These are phyloP conservation scores for Eremochloa ophiuroides DNA, from an alignment of 176 grass and related monocot species.

Conservation along the genomic window DNA sequence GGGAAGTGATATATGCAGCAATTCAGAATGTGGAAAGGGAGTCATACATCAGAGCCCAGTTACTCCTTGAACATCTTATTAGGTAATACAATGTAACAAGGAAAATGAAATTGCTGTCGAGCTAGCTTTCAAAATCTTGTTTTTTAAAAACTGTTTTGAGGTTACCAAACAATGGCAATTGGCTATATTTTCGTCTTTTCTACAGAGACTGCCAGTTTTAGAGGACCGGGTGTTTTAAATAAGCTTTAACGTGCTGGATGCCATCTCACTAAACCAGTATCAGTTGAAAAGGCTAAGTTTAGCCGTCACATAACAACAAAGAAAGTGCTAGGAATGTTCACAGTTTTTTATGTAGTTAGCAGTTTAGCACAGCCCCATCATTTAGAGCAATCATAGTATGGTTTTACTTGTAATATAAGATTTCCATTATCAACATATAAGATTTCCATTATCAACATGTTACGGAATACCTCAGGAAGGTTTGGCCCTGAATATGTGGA, in stretches of 20 bases:
- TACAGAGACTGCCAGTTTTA: background rate
- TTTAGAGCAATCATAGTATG: background rate
- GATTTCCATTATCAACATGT: background rate
- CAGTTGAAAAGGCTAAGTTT: background rate
- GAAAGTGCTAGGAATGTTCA: background rate
- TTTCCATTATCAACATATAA: too few species aligned
- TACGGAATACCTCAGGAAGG: background rate
- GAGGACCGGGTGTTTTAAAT: background rate
- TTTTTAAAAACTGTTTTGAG: background rate
- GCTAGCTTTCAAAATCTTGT: background rate
- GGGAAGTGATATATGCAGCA: background rate
- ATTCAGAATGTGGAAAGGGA: background rate
- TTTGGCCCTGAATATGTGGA: background rate
- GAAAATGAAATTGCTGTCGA: background rate
- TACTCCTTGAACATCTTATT: background rate
- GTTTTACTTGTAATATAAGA: background rate
- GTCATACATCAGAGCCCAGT: background rate
- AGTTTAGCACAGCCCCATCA: background rate
- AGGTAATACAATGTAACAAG: background rate
- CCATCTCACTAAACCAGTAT: background rate
- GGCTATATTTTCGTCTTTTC: background rate
- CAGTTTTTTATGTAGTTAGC: background rate
- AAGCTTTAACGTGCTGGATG: background rate
- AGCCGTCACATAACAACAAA: background rate
- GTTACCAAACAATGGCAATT: background rate